Conservation (phyloP, 192 early-diverging fungal species). For the Phycomyces nitens region DNA sequence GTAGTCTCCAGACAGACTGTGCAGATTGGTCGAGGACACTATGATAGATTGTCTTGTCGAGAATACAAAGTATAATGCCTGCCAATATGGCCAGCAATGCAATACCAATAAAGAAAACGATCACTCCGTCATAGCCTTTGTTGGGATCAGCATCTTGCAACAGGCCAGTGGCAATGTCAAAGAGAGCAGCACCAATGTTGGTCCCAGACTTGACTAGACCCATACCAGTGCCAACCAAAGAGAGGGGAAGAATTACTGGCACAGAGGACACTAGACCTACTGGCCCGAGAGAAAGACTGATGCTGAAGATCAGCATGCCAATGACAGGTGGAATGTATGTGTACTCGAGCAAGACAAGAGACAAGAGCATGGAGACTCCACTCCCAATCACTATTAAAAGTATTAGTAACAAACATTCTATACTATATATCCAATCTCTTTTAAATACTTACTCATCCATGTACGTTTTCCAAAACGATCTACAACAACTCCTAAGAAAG, state of each 20-base stretch:
- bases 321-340: constrained; percentile 49
- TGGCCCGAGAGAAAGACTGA: constrained; percentile 58
- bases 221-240: constrained; percentile 54
- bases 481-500: constrained; percentile 67
- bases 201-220: constrained; percentile 61
- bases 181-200: constrained; percentile 58
- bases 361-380: constrained; percentile 18
- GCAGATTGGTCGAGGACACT: constrained; percentile 24
- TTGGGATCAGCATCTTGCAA: constrained; percentile 47
- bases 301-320: constrained; percentile 54
- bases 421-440: constrained; percentile 1
- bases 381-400: constrained; percentile 27
- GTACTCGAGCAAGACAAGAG: constrained; percentile 46
- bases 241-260: constrained; percentile 52
- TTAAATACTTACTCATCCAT: constrained; percentile 34
- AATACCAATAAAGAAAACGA: constrained; percentile 28
- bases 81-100: constrained; percentile 10
- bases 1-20: neutral
- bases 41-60: constrained; percentile 25
- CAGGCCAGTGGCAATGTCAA: constrained; percentile 56
- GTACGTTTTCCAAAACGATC: constrained; percentile 64
- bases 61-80: constrained; percentile 15
- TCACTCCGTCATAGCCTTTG: constrained; percentile 32
- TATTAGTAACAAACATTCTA: neutral
- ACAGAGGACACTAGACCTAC: constrained; percentile 56